phyloP scores from a whole-genome alignment of 129 eudicot species.

The Pulicaria dysenterica region DNA sequence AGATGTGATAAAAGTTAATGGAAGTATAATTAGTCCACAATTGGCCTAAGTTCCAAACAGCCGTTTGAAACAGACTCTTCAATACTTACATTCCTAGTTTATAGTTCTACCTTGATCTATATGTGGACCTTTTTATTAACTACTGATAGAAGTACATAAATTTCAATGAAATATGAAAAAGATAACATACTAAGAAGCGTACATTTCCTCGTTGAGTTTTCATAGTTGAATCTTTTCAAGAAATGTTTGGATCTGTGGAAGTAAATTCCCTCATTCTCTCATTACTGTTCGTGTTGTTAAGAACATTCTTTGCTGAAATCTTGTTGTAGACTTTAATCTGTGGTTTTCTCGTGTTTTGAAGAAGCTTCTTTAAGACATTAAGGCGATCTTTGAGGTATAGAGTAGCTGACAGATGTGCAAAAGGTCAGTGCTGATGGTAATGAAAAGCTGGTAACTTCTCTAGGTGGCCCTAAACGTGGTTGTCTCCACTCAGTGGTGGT shows the following conservation, averaged over 20 bases:
- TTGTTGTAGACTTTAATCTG: not conserved
- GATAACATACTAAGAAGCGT: conserved; percentile 11
- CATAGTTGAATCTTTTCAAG: not conserved
- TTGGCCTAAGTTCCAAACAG: too few species aligned
- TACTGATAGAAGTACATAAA: conserved; percentile 17
- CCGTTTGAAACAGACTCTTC: conserved; percentile 9
- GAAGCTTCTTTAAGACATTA: not conserved
- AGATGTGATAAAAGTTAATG: too few species aligned
- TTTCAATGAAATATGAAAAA: conserved; percentile 17
- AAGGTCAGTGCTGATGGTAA: not conserved
- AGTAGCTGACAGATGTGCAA: not conserved
- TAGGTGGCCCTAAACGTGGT: not conserved
- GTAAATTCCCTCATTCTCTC: conserved; percentile 9
- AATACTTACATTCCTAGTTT: conserved; percentile 6
- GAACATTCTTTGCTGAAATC: conserved; percentile 9
- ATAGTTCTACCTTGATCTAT: conserved; percentile 27
- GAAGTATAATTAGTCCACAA: too few species aligned
- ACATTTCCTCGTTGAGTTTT: conserved; percentile 14
- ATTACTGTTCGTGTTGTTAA: conserved; percentile 14
- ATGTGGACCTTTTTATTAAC: conserved; percentile 33
- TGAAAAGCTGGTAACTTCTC: conserved; percentile 4
- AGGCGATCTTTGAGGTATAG: conserved; percentile 7
- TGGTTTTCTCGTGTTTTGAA: not conserved
- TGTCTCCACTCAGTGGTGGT: conserved; percentile 18
- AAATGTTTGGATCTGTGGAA: conserved; percentile 1